These are phyloP conservation scores for Phytophthora pisi DNA, from an alignment of 352 stramenopile genomes.

Conservation along the genomic window DNA sequence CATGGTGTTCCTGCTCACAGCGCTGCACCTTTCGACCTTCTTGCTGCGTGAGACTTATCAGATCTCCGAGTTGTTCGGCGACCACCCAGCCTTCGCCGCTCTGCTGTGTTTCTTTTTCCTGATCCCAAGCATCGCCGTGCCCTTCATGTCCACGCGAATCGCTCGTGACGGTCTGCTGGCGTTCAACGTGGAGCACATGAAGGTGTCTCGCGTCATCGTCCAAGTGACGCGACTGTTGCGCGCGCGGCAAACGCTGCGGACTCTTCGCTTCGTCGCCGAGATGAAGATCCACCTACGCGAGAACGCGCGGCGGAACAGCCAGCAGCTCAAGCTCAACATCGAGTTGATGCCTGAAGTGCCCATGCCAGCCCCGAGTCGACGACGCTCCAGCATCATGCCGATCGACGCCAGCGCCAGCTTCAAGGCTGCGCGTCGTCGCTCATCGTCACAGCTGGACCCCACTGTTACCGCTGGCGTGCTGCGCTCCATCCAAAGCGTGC, in stretches of 20 bases:
- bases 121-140: conserved; percentile 62
- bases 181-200: conserved; percentile 84
- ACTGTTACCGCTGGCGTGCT: conserved; percentile 23
- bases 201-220: conserved; percentile 61
- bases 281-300: conserved; percentile 82
- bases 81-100: conserved; percentile 20
- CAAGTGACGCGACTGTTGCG: conserved; percentile 71
- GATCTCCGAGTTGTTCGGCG: conserved; percentile 38
- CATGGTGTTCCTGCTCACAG: conserved; percentile 76
- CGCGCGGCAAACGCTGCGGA: conserved; percentile 72
- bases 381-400: conserved; percentile 26
- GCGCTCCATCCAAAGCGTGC: conserved; percentile 20
- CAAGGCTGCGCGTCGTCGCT: conserved; percentile 31
- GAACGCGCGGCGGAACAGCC: conserved; percentile 37
- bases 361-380: conserved; percentile 12
- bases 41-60: conserved; percentile 56
- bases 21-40: conserved; percentile 70
- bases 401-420: conserved; percentile 35
- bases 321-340: conserved; percentile 21
- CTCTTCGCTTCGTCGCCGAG: conserved; percentile 75
- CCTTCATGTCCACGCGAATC: conserved; percentile 67
- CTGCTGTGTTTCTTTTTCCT: conserved; percentile 57
- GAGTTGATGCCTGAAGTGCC: conserved; percentile 30
- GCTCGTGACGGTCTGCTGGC: conserved; percentile 68
- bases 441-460: conserved; percentile 21